Base-by-base conservation (phyloP, 2,329 filamentous ascomycete genomes). In the Drechslerella dactyloides region DNA sequence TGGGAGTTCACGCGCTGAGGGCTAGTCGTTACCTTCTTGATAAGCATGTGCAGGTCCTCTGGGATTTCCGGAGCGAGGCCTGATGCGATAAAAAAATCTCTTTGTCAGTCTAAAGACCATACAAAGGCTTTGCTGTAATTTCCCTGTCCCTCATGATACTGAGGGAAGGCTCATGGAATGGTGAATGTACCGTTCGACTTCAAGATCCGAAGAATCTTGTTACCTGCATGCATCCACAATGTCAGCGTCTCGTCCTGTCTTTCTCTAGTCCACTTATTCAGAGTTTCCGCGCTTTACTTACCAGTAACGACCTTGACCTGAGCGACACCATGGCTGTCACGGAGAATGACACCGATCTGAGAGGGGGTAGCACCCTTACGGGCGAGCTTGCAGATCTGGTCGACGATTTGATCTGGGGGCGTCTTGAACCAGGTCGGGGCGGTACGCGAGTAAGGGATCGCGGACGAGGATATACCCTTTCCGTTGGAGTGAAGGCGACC, bases 21-120 rank as follows among this genome's bases (percentile, higher is more conserved):
- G 10, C 53, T 56, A 56, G 76, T 79, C 80, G 13, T 4, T 82
- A 96, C 93, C 92, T 99, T 99, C 90, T 97, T 97, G 91, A 97
- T 97, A 83, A 97, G 87, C 90, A 96, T 96, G 90, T 97, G 99
- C 78, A 97, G 90, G 84, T 99, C 94, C 89, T 99, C 94, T 81
- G 96, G 94, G 79, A 99, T 89, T 83, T 97, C 93, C 82, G 96
- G 94, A 79, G 94, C 93, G 82, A 99, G 92, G 86, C 94, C 94
- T 99, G 85, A 82, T 80, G 80, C 79, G 50, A 75, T 59, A 57
- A 48, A 77, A 81, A 85, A 81, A 89, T 96, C 92, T 87, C 92
- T 93, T 90, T 88, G 90, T 94, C 90, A 94, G 91, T 88, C 87
- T 78, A 84, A 83, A 79, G 85, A 93, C 91, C 90, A 90, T 87